Percentiles rank a stretch among this genome's conserved stretches.
Evolutionary conservation across 495 filamentous ascomycete species (phyloP).

Genomic region (Aspergillus panamensis): DNA sequence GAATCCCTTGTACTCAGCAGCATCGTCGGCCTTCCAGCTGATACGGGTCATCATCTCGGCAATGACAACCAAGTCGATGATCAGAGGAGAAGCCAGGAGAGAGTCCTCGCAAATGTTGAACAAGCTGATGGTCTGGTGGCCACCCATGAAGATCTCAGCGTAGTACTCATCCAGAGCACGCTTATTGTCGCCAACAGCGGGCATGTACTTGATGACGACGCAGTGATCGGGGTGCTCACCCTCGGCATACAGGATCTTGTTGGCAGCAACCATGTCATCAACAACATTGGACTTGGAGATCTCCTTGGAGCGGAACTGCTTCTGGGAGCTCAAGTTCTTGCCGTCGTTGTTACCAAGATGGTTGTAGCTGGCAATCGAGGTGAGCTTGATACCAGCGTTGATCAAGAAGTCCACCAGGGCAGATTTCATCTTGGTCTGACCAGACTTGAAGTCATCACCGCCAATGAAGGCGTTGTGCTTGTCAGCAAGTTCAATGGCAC

Average conservation of each 20-base stretch:
- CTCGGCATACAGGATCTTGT: slow-evolving; percentile 80
- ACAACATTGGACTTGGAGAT: slow-evolving; percentile 99
- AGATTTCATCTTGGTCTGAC: slow-evolving; percentile 99
- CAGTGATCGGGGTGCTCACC: slow-evolving; percentile 88
- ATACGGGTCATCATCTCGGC: slow-evolving; percentile 98
- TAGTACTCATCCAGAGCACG: slow-evolving; percentile 98
- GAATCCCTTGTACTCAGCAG: slow-evolving; percentile 82
- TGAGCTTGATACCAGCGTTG: slow-evolving; percentile 98
- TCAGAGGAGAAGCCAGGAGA: slow-evolving; percentile 91
- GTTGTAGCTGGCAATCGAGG: slow-evolving; percentile 98
- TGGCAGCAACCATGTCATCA: slow-evolving; percentile 98
- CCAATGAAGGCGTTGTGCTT: slow-evolving; percentile 86
- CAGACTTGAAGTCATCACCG: slow-evolving; percentile 99
- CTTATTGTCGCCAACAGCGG: slow-evolving; percentile 98
- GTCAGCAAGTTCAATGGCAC: slow-evolving; percentile 87
- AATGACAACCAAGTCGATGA: slow-evolving; percentile 91
- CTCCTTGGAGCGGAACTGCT: slow-evolving; percentile 99
- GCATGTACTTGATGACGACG: slow-evolving; percentile 98
- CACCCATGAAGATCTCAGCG: slow-evolving; percentile 98
- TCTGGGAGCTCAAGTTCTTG: slow-evolving; percentile 95
- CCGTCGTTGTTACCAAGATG: slow-evolving; percentile 99
- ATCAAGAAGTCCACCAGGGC: slow-evolving; percentile 98
- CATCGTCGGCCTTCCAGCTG: slow-evolving; percentile 71
- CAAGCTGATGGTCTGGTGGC: slow-evolving; percentile 96
- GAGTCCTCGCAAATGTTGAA: slow-evolving; percentile 99